These are phyloP conservation scores for Leccinum colubrinum DNA, from an alignment of 1,284 basidiomycete species.

Conservation along the genomic window DNA sequence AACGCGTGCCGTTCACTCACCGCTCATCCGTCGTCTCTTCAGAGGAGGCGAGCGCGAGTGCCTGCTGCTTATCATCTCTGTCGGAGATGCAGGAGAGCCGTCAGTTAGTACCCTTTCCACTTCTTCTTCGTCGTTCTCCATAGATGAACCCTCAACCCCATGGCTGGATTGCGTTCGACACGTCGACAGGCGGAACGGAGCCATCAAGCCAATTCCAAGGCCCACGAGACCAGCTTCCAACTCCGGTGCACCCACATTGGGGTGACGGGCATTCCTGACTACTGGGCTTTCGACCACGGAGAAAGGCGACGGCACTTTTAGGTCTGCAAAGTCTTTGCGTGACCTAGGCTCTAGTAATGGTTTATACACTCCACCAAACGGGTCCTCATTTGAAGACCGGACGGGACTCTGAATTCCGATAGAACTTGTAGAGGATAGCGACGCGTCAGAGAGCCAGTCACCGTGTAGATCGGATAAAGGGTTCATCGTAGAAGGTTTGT, in stretches of 20 bases:
- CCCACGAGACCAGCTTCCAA: slow-evolving; percentile 35
- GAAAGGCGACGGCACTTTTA: slow-evolving; percentile 21
- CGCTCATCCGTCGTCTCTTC: slow-evolving; percentile 43
- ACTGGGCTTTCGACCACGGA: slow-evolving; percentile 59
- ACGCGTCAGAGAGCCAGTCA: slow-evolving; percentile 46
- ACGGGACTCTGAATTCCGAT: slow-evolving; percentile 20
- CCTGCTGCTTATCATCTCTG: slow-evolving; percentile 20
- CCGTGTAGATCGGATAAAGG: slow-evolving; percentile 38
- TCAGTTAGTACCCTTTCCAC: slow-evolving; percentile 30
- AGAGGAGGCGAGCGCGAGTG: slow-evolving; percentile 38
- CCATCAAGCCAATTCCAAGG: slow-evolving; percentile 53
- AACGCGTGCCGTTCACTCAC: slow-evolving; percentile 18
- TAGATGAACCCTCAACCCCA: slow-evolving; percentile 6
- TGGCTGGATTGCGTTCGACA: slow-evolving; percentile 26
- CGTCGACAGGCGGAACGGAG: slow-evolving; percentile 45
- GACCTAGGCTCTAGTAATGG: slow-evolving; percentile 20
- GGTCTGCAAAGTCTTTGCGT: slow-evolving; percentile 6
- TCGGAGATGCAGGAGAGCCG: slow-evolving; percentile 24
- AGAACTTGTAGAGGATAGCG: slow-evolving; percentile 31
- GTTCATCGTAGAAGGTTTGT: slow-evolving; percentile 38
- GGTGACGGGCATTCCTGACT: slow-evolving; percentile 42
- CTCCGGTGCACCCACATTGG: slow-evolving; percentile 25
- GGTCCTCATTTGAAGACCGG: slow-evolving; percentile 32
- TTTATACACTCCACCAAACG: slow-evolving; percentile 33
- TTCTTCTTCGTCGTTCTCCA: slow-evolving; percentile 35